phyloP scores from a whole-genome alignment of 2,329 filamentous ascomycete genomes.

The Calonectria henricotiae region DNA sequence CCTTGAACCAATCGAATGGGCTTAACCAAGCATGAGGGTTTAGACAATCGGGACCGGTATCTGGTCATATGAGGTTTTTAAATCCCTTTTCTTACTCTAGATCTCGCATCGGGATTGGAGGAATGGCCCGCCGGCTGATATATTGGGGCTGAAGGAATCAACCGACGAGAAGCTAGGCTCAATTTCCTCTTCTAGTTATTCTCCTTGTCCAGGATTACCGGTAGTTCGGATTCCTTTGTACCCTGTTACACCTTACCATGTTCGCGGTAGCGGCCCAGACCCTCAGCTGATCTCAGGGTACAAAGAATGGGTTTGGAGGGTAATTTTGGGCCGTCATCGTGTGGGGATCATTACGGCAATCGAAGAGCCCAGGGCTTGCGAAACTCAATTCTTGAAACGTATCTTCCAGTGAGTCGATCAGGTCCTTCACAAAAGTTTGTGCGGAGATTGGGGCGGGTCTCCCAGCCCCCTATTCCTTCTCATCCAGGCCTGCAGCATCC shows the following conservation, averaged over 20 bases:
- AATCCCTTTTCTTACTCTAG: background rate
- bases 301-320: background rate
- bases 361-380: background rate
- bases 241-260: background rate
- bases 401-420: background rate
- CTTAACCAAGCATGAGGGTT: background rate
- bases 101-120: background rate
- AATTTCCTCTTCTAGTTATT: constrained; percentile 1
- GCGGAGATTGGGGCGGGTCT: constrained; percentile 17
- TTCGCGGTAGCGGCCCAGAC: background rate
- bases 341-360: constrained; percentile 15
- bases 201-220: constrained; percentile 12
- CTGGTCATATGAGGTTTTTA: background rate
- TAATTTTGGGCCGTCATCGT: constrained; percentile 3
- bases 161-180: background rate
- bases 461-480: constrained; percentile 21
- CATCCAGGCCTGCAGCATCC: constrained; percentile 8
- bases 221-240: constrained; percentile 10
- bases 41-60: background rate
- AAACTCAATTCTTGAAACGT: constrained; percentile 19
- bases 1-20: background rate
- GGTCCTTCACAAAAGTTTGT: background rate
- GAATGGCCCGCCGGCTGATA: background rate
- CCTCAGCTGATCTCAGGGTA: background rate
- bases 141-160: constrained; percentile 6